Conservation (phyloP, 202 grass and related monocot genomes). For the Sporobolus alterniflorus region DNA sequence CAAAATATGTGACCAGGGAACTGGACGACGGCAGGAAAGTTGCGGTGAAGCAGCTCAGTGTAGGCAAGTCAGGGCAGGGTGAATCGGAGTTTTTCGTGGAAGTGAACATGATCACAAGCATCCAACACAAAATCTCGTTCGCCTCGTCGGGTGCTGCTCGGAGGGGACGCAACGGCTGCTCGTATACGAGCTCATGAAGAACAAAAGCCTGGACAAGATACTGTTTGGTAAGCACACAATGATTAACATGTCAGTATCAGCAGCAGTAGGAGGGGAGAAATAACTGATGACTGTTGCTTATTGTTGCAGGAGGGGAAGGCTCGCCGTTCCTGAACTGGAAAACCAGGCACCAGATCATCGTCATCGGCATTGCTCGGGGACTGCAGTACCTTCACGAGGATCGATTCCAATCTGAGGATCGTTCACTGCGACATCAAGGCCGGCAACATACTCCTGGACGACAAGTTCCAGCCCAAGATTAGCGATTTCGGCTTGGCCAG, state of each 20-base stretch:
- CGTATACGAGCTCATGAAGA: conserved; percentile 88
- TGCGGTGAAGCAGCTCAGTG: conserved; percentile 79
- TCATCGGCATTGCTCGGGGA: conserved; percentile 39
- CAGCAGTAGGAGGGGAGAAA: background rate
- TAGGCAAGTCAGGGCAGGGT: conserved; percentile 72
- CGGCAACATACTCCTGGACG: conserved; percentile 74
- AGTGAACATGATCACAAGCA: conserved; percentile 73
- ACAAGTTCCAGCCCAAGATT: conserved; percentile 78
- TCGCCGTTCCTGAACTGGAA: conserved; percentile 53
- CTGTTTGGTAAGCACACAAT: conserved; percentile 49
- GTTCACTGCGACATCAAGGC: conserved; percentile 81
- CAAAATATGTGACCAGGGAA: too few relatives aligned
- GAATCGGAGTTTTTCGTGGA: conserved; percentile 73
- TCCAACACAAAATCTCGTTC: conserved; percentile 90
- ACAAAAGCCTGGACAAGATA: conserved; percentile 79
- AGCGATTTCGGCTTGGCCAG: conserved; percentile 69
- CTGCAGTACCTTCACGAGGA: conserved; percentile 77
- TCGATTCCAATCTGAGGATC: conserved; percentile 68
- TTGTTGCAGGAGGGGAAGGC: conserved; percentile 33
- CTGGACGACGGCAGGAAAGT: conserved; percentile 60
- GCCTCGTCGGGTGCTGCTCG: conserved; percentile 80
- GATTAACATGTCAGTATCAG: too few relatives aligned
- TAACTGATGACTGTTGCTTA: background rate
- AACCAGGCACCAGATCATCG: conserved; percentile 61
- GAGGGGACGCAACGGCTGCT: conserved; percentile 70